Conservation (phyloP, 2,329 filamentous ascomycete genomes). For the Xylaria polymorpha region DNA sequence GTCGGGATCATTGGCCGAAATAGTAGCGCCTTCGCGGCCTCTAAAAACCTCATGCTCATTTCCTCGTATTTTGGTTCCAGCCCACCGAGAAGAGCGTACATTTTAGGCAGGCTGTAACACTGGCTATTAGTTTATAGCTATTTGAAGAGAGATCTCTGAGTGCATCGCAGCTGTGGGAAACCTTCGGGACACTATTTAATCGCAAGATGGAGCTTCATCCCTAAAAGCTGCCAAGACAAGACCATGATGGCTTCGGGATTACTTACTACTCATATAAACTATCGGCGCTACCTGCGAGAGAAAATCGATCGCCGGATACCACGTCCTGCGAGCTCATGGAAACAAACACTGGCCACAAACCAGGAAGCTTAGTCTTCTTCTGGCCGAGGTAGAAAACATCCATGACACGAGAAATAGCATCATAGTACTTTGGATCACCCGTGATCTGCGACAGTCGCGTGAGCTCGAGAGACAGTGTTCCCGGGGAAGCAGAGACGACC, state of each 20-base stretch:
- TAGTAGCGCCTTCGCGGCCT: conserved; percentile 71
- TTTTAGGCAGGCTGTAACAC: conserved; percentile 62
- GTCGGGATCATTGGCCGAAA: conserved; percentile 72
- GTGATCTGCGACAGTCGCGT: conserved; percentile 79
- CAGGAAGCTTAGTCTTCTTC: conserved; percentile 73
- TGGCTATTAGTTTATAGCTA: neutral
- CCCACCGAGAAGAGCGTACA: conserved; percentile 75
- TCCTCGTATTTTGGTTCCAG: conserved; percentile 53
- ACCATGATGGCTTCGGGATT: neutral
- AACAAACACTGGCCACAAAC: conserved; percentile 76
- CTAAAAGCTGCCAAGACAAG: neutral
- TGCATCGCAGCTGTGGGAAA: neutral
- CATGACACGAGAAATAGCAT: conserved; percentile 75
- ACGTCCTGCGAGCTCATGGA: conserved; percentile 67
- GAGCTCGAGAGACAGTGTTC: conserved; percentile 78
- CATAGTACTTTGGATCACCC: conserved; percentile 77
- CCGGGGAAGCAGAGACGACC: conserved; percentile 62
- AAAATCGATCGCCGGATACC: conserved; percentile 49
- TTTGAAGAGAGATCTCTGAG: neutral
- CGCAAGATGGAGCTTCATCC: neutral
- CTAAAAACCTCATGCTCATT: conserved; percentile 60
- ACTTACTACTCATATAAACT: conserved; percentile 61
- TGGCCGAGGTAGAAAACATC: conserved; percentile 74
- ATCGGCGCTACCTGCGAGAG: conserved; percentile 54
- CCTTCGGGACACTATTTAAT: neutral